phyloP scores from a whole-genome alignment of 306 rosid species.

The Crataegus laevigata region DNA sequence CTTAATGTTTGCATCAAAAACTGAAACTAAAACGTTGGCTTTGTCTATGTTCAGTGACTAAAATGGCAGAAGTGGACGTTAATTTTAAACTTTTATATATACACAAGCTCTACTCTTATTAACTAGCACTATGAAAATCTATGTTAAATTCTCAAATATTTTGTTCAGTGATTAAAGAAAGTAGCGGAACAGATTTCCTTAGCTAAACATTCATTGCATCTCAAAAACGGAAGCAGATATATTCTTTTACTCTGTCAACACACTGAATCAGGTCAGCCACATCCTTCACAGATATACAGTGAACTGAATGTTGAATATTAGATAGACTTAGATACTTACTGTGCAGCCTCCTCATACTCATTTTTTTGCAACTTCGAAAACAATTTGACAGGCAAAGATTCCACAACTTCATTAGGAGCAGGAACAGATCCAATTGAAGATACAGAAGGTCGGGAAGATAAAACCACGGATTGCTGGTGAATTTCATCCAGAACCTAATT shows the following conservation, averaged over 20 bases:
- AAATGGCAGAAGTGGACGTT: background rate
- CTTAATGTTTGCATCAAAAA: too few relatives aligned
- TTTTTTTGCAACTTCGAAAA: conserved; percentile 63
- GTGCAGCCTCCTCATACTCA: conserved; percentile 78
- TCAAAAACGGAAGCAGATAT: background rate
- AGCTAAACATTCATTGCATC: background rate
- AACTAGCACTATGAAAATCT: background rate
- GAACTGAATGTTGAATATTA: background rate
- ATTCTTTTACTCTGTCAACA: background rate
- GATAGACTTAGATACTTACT: conserved; percentile 47
- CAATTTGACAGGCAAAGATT: conserved; percentile 84
- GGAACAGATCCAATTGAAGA: conserved; percentile 97
- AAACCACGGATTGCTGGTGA: conserved; percentile 99
- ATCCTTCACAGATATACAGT: background rate
- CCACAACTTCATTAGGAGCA: conserved; percentile 89
- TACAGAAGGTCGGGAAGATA: conserved; percentile 87
- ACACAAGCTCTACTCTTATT: background rate
- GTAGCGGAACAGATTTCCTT: background rate
- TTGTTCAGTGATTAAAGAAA: background rate
- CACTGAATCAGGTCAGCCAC: background rate
- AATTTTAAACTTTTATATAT: background rate
- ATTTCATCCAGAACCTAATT: conserved; percentile 99
- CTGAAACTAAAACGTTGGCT: too few relatives aligned
- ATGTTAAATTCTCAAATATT: background rate
- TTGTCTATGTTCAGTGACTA: background rate